phyloP scores from a whole-genome alignment of 2,329 filamentous ascomycete genomes.

The Fusarium graminum region DNA sequence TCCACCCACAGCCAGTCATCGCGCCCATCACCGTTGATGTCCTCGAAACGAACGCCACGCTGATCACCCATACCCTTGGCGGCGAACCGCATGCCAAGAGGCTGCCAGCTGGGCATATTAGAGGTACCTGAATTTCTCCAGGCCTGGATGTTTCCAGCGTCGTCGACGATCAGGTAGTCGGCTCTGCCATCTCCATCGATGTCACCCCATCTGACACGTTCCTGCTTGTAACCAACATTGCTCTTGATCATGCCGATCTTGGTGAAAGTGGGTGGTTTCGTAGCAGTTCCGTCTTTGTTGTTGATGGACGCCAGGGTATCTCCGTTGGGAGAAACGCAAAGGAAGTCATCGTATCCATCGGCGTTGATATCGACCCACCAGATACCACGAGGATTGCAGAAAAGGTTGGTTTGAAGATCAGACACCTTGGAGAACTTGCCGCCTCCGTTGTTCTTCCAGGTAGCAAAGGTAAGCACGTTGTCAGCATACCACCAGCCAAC shows the following conservation, averaged over 20 bases:
- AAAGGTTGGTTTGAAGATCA: not conserved
- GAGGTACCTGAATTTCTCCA: conserved; percentile 12
- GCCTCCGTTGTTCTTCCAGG: conserved; percentile 1
- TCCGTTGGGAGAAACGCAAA: conserved; percentile 5
- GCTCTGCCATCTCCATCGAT: conserved; percentile 20
- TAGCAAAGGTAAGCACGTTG: not conserved
- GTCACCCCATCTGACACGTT: conserved; percentile 13
- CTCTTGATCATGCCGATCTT: conserved; percentile 10
- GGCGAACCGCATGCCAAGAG: conserved; percentile 44
- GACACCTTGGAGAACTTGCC: conserved; percentile 9
- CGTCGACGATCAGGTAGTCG: conserved; percentile 5
- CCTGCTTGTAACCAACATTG: conserved; percentile 2
- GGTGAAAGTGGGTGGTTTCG: not conserved
- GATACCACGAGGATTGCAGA: not conserved
- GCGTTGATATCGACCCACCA: not conserved
- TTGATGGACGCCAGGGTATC: conserved; percentile 4
- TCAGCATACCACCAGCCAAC: conserved; percentile 12
- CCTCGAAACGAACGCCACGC: conserved; percentile 41
- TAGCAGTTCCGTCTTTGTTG: conserved; percentile 5
- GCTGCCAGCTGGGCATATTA: conserved; percentile 48
- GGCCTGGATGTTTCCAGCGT: conserved; percentile 2
- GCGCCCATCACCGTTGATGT: conserved; percentile 42
- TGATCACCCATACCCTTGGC: conserved; percentile 39
- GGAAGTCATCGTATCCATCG: conserved; percentile 9
- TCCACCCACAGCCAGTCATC: conserved; percentile 47